These are phyloP conservation scores for Ophiostoma angusticollis DNA, from an alignment of 2,329 filamentous ascomycete species.

Conservation along the genomic window DNA sequence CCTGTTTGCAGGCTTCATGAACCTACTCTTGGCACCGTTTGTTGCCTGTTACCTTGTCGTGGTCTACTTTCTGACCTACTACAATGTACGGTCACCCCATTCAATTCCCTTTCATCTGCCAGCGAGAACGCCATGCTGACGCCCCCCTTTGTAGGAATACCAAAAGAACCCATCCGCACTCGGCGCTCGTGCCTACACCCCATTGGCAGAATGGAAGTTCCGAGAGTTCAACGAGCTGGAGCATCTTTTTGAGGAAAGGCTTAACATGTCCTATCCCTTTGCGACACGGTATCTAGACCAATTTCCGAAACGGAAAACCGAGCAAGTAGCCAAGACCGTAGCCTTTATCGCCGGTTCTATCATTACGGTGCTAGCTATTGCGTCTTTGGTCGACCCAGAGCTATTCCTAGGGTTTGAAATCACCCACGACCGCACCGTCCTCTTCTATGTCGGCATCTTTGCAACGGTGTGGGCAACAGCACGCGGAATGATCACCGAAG, in stretches of 20 bases:
- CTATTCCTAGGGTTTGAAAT: constrained; percentile 87
- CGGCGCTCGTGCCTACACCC: constrained; percentile 81
- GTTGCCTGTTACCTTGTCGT: constrained; percentile 76
- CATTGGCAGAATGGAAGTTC: constrained; percentile 94
- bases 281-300: constrained; percentile 88
- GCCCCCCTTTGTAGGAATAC: constrained; percentile 68
- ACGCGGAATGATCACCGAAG: constrained; percentile 72
- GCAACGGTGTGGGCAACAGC: constrained; percentile 73
- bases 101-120: background rate
- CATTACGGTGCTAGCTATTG: constrained; percentile 70
- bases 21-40: constrained; percentile 75
- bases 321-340: constrained; percentile 71
- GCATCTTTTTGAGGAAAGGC: constrained; percentile 77
- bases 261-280: constrained; percentile 91
- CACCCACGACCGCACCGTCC: constrained; percentile 70
- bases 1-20: constrained; percentile 71
- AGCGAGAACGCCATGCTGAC: background rate
- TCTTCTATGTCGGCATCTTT: constrained; percentile 82
- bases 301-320: constrained; percentile 89
- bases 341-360: constrained; percentile 81
- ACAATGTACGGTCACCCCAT: constrained; percentile 49
- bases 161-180: constrained; percentile 84
- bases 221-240: constrained; percentile 94
- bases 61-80: constrained; percentile 89
- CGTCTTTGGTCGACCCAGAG: constrained; percentile 80